phyloP scores from a whole-genome alignment of 768 basidiomycete species.

The Lyophyllum shimeji region DNA sequence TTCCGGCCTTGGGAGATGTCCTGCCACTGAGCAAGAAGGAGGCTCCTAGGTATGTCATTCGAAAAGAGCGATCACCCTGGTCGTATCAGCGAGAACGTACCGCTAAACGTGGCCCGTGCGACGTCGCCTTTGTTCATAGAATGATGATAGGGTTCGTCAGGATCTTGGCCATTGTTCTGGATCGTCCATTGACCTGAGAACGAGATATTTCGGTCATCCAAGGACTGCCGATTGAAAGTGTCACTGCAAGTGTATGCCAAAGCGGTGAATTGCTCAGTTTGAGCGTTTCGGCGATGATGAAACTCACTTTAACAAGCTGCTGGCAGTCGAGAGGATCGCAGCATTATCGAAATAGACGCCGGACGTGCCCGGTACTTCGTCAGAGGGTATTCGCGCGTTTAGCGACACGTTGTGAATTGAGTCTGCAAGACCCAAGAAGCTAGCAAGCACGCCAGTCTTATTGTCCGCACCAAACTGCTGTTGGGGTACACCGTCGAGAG shows the following conservation, averaged over 20 bases:
- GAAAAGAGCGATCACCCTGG: background rate
- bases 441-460: conserved; percentile 44
- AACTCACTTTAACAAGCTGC: conserved; percentile 34
- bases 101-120: conserved; percentile 42
- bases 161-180: conserved; percentile 15
- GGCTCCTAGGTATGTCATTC: conserved; percentile 43
- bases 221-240: conserved; percentile 19
- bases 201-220: conserved; percentile 46
- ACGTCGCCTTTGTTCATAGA: conserved; percentile 44
- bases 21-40: conserved; percentile 60
- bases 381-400: conserved; percentile 37
- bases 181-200: conserved; percentile 61
- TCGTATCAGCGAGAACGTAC: conserved; percentile 31
- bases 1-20: conserved; percentile 56
- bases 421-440: conserved; percentile 46
- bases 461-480: conserved; percentile 23
- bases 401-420: conserved; percentile 56
- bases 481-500: conserved; percentile 47
- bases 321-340: conserved; percentile 39
- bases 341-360: conserved; percentile 60
- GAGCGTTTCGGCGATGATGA: background rate
- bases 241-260: background rate
- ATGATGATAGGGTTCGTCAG: conserved; percentile 17
- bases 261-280: background rate
- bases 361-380: conserved; percentile 22